Evolutionary conservation across 805 yeast genomes (phyloP), one percentile per base, ranked within the genome.

Genomic region (Osmozyma mogii): DNA sequence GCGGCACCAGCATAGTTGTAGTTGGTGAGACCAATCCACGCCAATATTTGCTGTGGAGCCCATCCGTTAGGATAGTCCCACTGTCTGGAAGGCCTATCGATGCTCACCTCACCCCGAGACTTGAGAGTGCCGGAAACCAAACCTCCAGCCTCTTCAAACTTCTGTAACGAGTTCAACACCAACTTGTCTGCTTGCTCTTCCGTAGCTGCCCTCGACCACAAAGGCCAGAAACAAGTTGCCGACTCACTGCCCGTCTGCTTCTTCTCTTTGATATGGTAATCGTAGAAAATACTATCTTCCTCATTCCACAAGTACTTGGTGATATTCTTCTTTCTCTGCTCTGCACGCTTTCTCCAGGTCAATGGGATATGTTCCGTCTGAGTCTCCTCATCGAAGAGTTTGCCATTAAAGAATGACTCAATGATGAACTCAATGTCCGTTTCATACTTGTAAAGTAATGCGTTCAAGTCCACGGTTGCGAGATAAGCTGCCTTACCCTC

Each of bases 31-130:
- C 96, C 97, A 25, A 71, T 72, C 98, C 98, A 89, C 1, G 95
- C 89, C 31, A 89, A 54, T 11, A 89, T 84, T 56, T 89, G 98
- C 52, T 92, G 97, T 3, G 98, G 97, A 0, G 97, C 96, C 98
- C 98, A 89, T 2, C 97, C 97, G 49, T 63, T 84, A 2, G 98
- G 98, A 54, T 80, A 92, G 54, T 89, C 98, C 98, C 98, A 89
- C 58, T 89, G 98, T 53, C 97, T 68, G 9, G 80, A 74, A n/a
- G 94, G 96, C 45, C 85, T 65, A 24, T 72, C 65, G 11, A 82
- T 55, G 1, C 79, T 73, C 21, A 84, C 58, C 15, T 67, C 72
- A 22, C 95, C 94, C 41, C 95, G 62, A 3, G 88, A 77, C 40
- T 66, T 52, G 41, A 73, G 68, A 0, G 95, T 80, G 22, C 96